Conservation (phyloP, 2,329 filamentous ascomycete genomes). For the Taxawa tesnikishii region DNA sequence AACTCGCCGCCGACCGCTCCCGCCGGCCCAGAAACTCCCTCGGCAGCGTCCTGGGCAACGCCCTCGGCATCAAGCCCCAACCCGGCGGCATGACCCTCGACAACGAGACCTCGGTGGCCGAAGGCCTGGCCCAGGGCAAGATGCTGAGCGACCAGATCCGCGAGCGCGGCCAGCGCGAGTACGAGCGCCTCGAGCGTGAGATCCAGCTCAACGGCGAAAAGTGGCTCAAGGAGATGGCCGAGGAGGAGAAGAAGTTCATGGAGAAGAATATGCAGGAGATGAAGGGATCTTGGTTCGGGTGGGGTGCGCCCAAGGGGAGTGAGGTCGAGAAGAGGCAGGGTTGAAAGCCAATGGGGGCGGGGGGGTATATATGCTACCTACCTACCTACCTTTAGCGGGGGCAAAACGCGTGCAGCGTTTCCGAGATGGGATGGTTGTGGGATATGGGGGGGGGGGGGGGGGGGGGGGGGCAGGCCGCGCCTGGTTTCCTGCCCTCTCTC, state of each 20-base stretch:
- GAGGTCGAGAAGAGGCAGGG: not conserved
- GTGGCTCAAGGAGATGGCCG: conserved; percentile 89
- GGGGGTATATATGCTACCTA: no score
- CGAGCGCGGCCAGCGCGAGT: conserved; percentile 81
- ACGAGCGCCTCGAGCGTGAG: conserved; percentile 78
- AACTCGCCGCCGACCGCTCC: conserved; percentile 55
- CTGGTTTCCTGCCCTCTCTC: no score
- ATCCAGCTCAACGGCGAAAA: conserved; percentile 88
- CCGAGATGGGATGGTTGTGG: no score
- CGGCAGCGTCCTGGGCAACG: conserved; percentile 40
- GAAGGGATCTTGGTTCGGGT: conserved; percentile 62
- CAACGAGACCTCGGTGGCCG: conserved; percentile 46
- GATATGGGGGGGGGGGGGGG: no score
- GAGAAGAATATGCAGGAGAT: conserved; percentile 87
- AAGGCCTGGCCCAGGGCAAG: conserved; percentile 83
- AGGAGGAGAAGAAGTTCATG: conserved; percentile 75
- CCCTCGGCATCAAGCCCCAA: conserved; percentile 65
- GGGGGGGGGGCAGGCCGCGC: no score
- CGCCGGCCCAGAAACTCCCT: conserved; percentile 50
- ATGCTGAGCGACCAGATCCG: conserved; percentile 93
- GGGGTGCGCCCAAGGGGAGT: conserved; percentile 11
- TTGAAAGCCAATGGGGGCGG: no score
- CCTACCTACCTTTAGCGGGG: no score
- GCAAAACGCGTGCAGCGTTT: no score
- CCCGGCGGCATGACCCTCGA: conserved; percentile 46